Evolutionary conservation across 768 basidiomycete genomes (phyloP).

Genomic region (Lenzites betulinus): DNA sequence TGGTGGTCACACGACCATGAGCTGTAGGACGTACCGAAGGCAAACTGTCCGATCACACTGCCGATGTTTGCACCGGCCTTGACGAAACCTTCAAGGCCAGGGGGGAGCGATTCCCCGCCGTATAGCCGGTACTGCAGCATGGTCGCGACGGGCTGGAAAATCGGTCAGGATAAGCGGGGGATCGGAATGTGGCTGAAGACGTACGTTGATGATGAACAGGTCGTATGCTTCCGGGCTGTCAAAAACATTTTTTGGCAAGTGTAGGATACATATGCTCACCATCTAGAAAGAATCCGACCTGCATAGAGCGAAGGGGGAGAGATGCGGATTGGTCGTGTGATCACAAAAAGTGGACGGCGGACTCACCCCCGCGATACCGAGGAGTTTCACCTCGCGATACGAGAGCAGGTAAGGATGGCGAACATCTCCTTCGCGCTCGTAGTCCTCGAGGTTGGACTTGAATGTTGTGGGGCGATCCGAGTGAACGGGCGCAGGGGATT

Average conservation of each 20-base stretch:
- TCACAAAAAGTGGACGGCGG: neutral
- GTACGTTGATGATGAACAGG: slow-evolving; percentile 68
- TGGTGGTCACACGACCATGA: slow-evolving; percentile 10
- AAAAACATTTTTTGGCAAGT: neutral
- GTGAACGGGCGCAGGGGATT: neutral
- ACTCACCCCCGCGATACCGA: slow-evolving; percentile 62
- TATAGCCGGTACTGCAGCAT: slow-evolving; percentile 71
- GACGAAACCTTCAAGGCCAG: slow-evolving; percentile 59
- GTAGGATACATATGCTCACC: slow-evolving; percentile 39
- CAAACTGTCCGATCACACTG: slow-evolving; percentile 69
- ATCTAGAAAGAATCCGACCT: slow-evolving; percentile 75
- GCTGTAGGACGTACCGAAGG: slow-evolving; percentile 46
- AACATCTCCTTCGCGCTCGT: slow-evolving; percentile 34
- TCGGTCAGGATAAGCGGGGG: neutral
- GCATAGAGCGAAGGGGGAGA: neutral
- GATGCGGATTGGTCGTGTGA: slow-evolving; percentile 16
- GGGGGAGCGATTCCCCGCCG: slow-evolving; percentile 50
- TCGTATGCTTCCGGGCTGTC: slow-evolving; percentile 54
- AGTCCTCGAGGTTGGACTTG: slow-evolving; percentile 35
- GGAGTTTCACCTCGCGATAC: slow-evolving; percentile 55
- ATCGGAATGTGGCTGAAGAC: slow-evolving; percentile 22
- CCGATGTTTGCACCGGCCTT: slow-evolving; percentile 75
- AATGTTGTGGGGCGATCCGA: slow-evolving; percentile 4
- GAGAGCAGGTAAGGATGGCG: slow-evolving; percentile 44
- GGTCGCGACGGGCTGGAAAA: slow-evolving; percentile 57